Conservation (phyloP, 768 basidiomycete species). For the Boletus barrowsii region DNA sequence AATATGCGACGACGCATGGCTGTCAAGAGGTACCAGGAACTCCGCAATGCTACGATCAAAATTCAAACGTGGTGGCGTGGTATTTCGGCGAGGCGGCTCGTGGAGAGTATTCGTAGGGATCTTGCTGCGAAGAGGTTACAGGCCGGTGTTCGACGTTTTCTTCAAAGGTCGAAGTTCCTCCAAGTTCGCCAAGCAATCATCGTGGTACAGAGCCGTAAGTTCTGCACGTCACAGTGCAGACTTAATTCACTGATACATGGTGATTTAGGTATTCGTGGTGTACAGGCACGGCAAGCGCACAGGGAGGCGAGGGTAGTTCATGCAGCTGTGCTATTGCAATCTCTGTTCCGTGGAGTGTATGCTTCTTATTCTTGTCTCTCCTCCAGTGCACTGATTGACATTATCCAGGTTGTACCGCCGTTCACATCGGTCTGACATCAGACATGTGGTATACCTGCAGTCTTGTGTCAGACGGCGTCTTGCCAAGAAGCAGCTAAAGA, state of each 20-base stretch:
- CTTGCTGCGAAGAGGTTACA: conserved; percentile 78
- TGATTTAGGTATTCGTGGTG: conserved; percentile 66
- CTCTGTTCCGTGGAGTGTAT: conserved; percentile 85
- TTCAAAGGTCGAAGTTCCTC: conserved; percentile 71
- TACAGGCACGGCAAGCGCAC: conserved; percentile 61
- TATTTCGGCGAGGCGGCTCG: conserved; percentile 70
- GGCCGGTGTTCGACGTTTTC: conserved; percentile 61
- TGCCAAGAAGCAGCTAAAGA: conserved; percentile 82
- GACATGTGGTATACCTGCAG: conserved; percentile 79
- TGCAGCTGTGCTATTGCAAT: conserved; percentile 76
- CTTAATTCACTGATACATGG: conserved; percentile 6
- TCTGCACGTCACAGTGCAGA: neutral
- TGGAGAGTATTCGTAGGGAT: conserved; percentile 67
- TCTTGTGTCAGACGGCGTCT: conserved; percentile 87
- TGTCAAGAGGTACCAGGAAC: conserved; percentile 68
- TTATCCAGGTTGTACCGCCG: conserved; percentile 51
- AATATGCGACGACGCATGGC: conserved; percentile 89
- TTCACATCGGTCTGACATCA: conserved; percentile 55
- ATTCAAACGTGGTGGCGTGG: conserved; percentile 96
- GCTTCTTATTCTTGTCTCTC: conserved; percentile 35
- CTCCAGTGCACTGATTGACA: conserved; percentile 2
- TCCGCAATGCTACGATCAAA: conserved; percentile 71
- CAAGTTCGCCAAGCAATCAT: conserved; percentile 60
- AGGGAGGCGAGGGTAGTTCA: conserved; percentile 49
- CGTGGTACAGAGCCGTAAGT: conserved; percentile 84